A percentile compares a stretch with the other conserved stretches of the same genome.
These are phyloP conservation scores for Solanum hybrid DNA, from an alignment of 305 asterid genomes.

Conservation along the genomic window DNA sequence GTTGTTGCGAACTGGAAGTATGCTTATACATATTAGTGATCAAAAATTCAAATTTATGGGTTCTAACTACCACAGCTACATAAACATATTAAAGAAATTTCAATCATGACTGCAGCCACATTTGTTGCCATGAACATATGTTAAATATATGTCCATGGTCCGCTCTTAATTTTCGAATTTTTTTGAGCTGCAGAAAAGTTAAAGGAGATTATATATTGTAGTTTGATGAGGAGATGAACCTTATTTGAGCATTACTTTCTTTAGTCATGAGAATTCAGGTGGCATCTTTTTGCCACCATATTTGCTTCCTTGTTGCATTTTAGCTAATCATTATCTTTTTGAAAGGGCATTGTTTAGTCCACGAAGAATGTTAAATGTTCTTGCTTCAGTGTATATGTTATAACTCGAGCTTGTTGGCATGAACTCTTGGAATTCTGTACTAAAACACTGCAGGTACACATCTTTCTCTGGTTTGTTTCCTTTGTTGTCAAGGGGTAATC, in stretches of 20 bases:
- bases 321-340: neutral
- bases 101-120: neutral
- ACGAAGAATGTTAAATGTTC: neutral
- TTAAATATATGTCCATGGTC: neutral
- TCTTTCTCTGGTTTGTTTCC: slow-evolving; percentile 72
- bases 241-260: neutral
- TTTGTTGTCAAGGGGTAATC: slow-evolving; percentile 49
- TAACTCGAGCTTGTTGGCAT: neutral
- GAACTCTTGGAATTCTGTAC: neutral
- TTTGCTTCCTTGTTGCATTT: neutral
- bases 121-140: neutral
- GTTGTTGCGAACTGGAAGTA: neutral
- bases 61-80: neutral
- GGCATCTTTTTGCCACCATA: neutral
- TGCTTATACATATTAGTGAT: neutral
- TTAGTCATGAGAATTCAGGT: neutral
- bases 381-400: neutral
- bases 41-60: neutral
- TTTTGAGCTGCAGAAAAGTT: neutral
- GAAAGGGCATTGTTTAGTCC: neutral
- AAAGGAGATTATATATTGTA: neutral
- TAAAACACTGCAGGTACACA: slow-evolving; percentile 50
- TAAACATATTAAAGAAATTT: neutral
- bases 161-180: neutral
- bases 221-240: neutral